Evolutionary conservation across 169 alveolate genomes (phyloP).

Genomic region (Eimeria zaria): DNA sequence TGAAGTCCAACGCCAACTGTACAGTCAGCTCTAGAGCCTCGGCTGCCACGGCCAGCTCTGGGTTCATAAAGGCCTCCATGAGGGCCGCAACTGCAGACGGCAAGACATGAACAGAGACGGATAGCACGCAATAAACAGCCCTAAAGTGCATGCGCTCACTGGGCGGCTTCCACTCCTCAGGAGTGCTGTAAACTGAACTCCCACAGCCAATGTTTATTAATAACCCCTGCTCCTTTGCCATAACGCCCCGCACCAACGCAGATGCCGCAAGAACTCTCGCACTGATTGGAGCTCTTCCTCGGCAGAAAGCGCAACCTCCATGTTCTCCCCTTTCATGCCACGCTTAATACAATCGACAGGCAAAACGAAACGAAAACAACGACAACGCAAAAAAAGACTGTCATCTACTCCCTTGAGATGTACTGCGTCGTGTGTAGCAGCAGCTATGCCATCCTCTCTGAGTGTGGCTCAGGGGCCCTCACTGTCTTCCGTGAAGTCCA

Average conservation of each 20-base stretch:
- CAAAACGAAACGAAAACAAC: too few species aligned
- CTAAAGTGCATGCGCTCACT: not conserved
- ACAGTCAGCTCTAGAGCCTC: slow-evolving; percentile 53
- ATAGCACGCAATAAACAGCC: not conserved
- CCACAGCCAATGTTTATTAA: not conserved
- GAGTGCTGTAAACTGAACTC: not conserved
- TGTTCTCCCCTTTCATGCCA: not conserved
- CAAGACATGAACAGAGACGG: not conserved
- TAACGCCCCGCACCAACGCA: not conserved
- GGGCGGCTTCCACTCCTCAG: not conserved
- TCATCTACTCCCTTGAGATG: too few species aligned
- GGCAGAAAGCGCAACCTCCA: not conserved
- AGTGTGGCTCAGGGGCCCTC: not conserved
- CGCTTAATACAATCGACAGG: too few species aligned
- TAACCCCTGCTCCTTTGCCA: not conserved
- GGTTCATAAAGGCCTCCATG: slow-evolving; percentile 53
- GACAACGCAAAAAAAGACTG: too few species aligned
- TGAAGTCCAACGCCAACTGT: slow-evolving; percentile 59
- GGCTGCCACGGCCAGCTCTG: slow-evolving; percentile 47
- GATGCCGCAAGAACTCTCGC: not conserved
- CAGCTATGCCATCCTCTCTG: not conserved
- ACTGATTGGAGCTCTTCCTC: not conserved
- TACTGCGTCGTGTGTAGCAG: too few species aligned
- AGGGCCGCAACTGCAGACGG: slow-evolving; percentile 53
- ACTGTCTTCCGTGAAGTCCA: slow-evolving; percentile 71